Conservation (phyloP, 2,329 filamentous ascomycete genomes). For the Cryphonectria japonica region DNA sequence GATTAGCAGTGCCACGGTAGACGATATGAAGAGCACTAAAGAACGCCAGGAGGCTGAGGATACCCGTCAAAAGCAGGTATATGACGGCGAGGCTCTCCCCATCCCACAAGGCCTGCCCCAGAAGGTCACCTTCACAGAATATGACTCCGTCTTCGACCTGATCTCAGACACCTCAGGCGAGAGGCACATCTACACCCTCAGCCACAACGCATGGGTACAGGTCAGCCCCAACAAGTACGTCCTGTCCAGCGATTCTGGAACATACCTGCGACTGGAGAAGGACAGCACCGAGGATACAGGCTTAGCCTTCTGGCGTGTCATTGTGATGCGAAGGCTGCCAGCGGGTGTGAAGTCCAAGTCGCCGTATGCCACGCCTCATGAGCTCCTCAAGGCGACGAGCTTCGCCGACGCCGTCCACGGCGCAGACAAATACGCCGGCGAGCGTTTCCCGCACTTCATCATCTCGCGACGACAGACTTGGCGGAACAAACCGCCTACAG, state of each 20-base stretch:
- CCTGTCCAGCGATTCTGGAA: slow-evolving; percentile 67
- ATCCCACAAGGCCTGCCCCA: slow-evolving; percentile 31
- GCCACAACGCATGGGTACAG: slow-evolving; percentile 80
- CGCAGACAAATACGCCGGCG: slow-evolving; percentile 77
- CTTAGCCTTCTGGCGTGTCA: slow-evolving; percentile 45
- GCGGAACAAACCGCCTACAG: slow-evolving; percentile 68
- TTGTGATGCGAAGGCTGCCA: slow-evolving; percentile 54
- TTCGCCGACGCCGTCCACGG: slow-evolving; percentile 80
- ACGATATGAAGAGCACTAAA: slow-evolving; percentile 62
- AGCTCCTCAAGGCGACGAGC: slow-evolving; percentile 66
- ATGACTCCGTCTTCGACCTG: slow-evolving; percentile 88
- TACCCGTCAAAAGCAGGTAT: slow-evolving; percentile 36
- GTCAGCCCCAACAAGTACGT: slow-evolving; percentile 73
- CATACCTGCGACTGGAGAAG: slow-evolving; percentile 59
- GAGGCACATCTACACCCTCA: slow-evolving; percentile 75
- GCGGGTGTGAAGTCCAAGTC: slow-evolving; percentile 47
- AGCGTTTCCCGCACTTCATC: slow-evolving; percentile 67
- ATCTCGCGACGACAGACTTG: slow-evolving; percentile 70
- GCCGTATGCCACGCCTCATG: slow-evolving; percentile 70
- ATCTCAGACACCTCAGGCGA: slow-evolving; percentile 82
- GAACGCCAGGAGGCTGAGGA: slow-evolving; percentile 51
- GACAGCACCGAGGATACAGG: slow-evolving; percentile 39
- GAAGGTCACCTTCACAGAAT: slow-evolving; percentile 81
- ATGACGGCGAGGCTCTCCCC: slow-evolving; percentile 16
- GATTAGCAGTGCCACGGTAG: slow-evolving; percentile 66